Evolutionary conservation across 2,329 filamentous ascomycete genomes (phyloP), one percentile per base, ranked within the genome.

Genomic region (Phoma herbarum): DNA sequence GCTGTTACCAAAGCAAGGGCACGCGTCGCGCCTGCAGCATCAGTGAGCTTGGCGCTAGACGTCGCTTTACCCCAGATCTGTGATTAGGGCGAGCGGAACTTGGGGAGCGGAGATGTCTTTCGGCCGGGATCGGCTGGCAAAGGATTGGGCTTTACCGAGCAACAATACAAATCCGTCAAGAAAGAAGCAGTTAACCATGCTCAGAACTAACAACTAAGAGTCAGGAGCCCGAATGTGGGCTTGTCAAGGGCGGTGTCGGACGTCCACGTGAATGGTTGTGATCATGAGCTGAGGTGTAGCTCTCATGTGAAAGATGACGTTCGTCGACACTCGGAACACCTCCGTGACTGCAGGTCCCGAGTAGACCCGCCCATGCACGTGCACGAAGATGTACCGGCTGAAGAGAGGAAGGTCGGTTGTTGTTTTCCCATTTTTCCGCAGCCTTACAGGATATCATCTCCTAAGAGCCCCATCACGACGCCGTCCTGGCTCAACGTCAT

Each of bases 241-340:
- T 57, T 26, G 43, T 45, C 31, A 48, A 39, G 48, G 29, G 29
- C 18, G 31, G 25, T 52, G 16, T 31, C 35, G 41, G 39, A 31
- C n/a, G 49, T 18, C 35, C 52, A 55, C 26, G 41, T 59, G 49
- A 59, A 48, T 43, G 39, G 16, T 23, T 44, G 35, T 57, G 52
- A 35, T 52, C 25, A 12, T 51, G 47, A 35, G 46, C 23, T 23
- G 22, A 43, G 35, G 35, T 20, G 44, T 25, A 31, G 39, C 18
- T 60, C 20, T 39, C 68, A 71, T 76, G 72, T 75, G 72, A 75
- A 74, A 68, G 64, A 73, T 73, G 71, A 75, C 72, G 73, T 71
- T 50, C 64, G 58, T 42, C 26, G 44, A 55, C 53, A 61, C 57
- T 52, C 66, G 65, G 64, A 64, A 69, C 50, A 44, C 60, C 63